Evolutionary conservation across 2,329 filamentous ascomycete species (phyloP).

Genomic region (Seiridium unicorne): DNA sequence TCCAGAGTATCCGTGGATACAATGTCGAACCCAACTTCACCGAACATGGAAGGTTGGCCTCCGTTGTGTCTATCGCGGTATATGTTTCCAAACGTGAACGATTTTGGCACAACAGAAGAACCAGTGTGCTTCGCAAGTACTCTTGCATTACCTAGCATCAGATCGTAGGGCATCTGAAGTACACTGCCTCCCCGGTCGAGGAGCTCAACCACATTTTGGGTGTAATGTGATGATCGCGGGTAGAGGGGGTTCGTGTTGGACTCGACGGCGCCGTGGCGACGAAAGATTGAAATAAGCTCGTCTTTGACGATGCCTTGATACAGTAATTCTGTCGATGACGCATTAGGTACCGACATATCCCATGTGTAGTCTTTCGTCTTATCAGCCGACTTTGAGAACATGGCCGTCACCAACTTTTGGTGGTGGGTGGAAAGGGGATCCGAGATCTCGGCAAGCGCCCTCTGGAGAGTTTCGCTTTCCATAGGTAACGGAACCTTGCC

Average conservation of each 20-base stretch:
- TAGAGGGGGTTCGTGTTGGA: slow-evolving; percentile 73
- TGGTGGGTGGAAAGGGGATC: slow-evolving; percentile 87
- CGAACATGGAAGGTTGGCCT: slow-evolving; percentile 77
- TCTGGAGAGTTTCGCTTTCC: slow-evolving; percentile 86
- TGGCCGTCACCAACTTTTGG: slow-evolving; percentile 79
- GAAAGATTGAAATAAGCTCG: slow-evolving; percentile 74
- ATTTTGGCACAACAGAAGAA: slow-evolving; percentile 66
- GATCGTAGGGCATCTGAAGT: slow-evolving; percentile 89
- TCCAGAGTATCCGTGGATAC: slow-evolving; percentile 81
- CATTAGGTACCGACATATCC: slow-evolving; percentile 63
- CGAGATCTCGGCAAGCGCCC: slow-evolving; percentile 76
- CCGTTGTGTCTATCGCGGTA: slow-evolving; percentile 78
- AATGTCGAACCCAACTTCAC: slow-evolving; percentile 95
- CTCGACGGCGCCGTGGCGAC: slow-evolving; percentile 86
- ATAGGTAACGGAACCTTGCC: slow-evolving; percentile 87
- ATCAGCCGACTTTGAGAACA: slow-evolving; percentile 75
- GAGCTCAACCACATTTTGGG: slow-evolving; percentile 72
- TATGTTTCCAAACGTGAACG: slow-evolving; percentile 84
- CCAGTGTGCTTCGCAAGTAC: slow-evolving; percentile 70
- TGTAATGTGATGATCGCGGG: slow-evolving; percentile 78
- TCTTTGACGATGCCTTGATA: slow-evolving; percentile 74
- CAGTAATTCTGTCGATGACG: slow-evolving; percentile 60
- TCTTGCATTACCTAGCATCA: slow-evolving; percentile 85
- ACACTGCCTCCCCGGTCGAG: slow-evolving; percentile 84
- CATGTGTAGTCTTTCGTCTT: slow-evolving; percentile 79